phyloP scores from a whole-genome alignment of 257 asterid genomes.

The Capsicum rhomboideum region DNA sequence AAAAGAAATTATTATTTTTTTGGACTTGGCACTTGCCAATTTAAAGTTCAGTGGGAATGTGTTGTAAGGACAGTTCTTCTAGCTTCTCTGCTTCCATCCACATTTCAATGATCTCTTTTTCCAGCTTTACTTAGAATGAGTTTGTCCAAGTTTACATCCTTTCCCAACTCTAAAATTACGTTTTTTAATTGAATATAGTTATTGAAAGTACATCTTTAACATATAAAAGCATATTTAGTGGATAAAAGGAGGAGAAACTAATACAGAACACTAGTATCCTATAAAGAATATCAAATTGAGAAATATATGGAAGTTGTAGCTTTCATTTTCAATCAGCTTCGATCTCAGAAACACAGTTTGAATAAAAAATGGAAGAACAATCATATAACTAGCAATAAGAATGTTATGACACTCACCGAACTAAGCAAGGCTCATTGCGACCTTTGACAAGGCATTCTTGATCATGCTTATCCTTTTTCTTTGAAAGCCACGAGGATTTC shows the following conservation, averaged over 20 bases:
- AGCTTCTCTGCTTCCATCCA: neutral
- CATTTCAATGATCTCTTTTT: neutral
- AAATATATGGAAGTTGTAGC: neutral
- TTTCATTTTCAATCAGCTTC: neutral
- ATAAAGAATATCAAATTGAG: neutral
- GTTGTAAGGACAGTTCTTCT: neutral
- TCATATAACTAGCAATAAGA: slow-evolving; percentile 1
- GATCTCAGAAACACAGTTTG: neutral
- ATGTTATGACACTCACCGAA: slow-evolving; percentile 44
- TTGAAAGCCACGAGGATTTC: slow-evolving; percentile 79
- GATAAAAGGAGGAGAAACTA: neutral
- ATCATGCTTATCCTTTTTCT: slow-evolving; percentile 86
- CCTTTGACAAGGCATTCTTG: slow-evolving; percentile 77
- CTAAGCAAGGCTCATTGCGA: slow-evolving; percentile 94
- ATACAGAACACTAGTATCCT: neutral
- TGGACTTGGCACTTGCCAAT: neutral
- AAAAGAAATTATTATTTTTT: no score
- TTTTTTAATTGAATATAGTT: neutral
- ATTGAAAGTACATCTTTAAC: neutral
- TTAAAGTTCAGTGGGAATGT: neutral
- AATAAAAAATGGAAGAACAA: neutral
- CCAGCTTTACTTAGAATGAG: neutral
- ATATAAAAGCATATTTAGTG: neutral
- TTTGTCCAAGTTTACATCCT: neutral
- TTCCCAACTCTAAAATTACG: neutral